Base-by-base conservation (phyloP, 805 yeast species). In the Wickerhamomyces queroliae region DNA sequence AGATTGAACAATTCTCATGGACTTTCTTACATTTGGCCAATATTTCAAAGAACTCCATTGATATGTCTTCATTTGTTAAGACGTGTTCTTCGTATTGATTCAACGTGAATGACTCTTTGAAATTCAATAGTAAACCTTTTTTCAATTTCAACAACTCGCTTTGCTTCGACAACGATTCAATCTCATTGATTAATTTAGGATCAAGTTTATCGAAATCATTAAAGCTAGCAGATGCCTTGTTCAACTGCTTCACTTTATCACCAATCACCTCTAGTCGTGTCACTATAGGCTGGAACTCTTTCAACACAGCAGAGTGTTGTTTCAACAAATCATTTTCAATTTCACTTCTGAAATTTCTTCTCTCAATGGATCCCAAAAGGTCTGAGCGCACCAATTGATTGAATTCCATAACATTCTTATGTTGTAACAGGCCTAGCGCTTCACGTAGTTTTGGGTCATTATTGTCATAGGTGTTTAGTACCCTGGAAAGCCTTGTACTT, bases 71-170 rank as follows among this genome's bases (percentile, higher is more conserved):
- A 52, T 70, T 67, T 18, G 59, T 55, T 29, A 90, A 62, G 7
- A 73, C 59, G 49, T 75, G 83, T 33, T 78, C 80, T 48, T 91
- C 97, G 41, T 76, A 74, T 44, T 81, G 90, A 33, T 72, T 73
- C 33, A 91, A 58, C 0, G 90, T 76, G 53, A 84, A 87, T 41
- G 74, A 74, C 4, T 70, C 67, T 45, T 79, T 77, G 48, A 83
- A 75, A 22, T 71, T 68, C 1, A 59, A 49, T 30, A 85, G 58
- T 1, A 85, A 51, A 27, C 66, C 58, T 51, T 74, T 79, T 49
- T 81, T 77, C 36, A 81, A 46, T 5, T 40, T 29, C 3, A 55
- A 17, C 13, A 47, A 28, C 12, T 47, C 50, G 36, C 51, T 56
- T 36, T 52, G 37, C 3, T 33, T 37, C 10, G 49, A 43, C 11